Conservation (phyloP, 2,329 filamentous ascomycete species). For the Talaromyces sp. region DNA sequence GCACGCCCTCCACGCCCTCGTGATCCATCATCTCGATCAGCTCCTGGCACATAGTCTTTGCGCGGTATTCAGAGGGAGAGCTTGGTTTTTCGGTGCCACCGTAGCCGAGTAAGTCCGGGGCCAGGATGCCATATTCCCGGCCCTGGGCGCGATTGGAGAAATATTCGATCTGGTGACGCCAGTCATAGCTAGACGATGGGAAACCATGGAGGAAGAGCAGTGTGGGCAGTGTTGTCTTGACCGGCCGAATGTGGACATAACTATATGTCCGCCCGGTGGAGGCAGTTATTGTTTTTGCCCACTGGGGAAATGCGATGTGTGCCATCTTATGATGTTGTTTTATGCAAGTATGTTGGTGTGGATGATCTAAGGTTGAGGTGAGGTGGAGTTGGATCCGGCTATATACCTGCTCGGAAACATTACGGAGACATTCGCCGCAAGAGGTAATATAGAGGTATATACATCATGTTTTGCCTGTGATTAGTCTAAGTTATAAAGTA, state of each 20-base stretch:
- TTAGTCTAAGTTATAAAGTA: neutral
- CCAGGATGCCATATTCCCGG: slow-evolving; percentile 36
- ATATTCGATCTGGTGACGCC: slow-evolving; percentile 33
- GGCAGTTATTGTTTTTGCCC: slow-evolving; percentile 1
- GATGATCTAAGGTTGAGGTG: neutral
- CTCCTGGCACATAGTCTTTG: slow-evolving; percentile 27
- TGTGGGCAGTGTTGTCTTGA: slow-evolving; percentile 20
- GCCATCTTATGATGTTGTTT: neutral
- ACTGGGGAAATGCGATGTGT: neutral
- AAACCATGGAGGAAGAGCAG: slow-evolving; percentile 48
- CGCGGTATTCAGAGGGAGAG: slow-evolving; percentile 20
- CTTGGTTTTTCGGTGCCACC: slow-evolving; percentile 28
- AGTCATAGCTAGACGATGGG: slow-evolving; percentile 43
- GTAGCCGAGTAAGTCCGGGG: slow-evolving; percentile 38
- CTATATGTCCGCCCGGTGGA: slow-evolving; percentile 15
- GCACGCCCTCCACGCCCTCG: slow-evolving; percentile 15
- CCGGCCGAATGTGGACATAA: slow-evolving; percentile 22
- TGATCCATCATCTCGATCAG: slow-evolving; percentile 29
- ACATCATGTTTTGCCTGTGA: neutral
- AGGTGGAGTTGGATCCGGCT: neutral
- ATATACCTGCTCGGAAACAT: neutral
- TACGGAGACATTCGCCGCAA: neutral
- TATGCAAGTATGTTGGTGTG: neutral
- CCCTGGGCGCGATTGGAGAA: slow-evolving; percentile 26
- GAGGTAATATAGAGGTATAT: neutral